These are phyloP conservation scores for Vigna radiata DNA, from an alignment of 306 rosid species.

Conservation along the genomic window DNA sequence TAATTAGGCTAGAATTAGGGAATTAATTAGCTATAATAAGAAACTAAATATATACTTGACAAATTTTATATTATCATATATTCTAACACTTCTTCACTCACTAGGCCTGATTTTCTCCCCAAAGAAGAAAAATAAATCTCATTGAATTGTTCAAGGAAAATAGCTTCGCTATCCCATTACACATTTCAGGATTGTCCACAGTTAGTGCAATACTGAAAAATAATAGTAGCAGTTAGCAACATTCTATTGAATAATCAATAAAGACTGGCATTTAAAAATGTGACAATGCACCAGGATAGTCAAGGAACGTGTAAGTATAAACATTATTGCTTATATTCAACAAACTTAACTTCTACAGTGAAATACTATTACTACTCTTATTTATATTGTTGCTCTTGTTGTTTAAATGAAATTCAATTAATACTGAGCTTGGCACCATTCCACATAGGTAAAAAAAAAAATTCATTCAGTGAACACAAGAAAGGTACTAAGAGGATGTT, in stretches of 20 bases:
- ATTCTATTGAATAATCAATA: conserved; percentile 32
- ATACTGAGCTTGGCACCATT: no score
- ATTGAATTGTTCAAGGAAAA: conserved; percentile 63
- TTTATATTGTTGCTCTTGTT: no score
- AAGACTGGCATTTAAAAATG: conserved; percentile 26
- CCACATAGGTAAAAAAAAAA: no score
- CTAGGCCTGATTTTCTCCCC: conserved; percentile 85
- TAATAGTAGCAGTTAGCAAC: conserved; percentile 36
- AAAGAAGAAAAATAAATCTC: conserved; percentile 82
- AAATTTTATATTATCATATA: no score
- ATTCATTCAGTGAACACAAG: no score
- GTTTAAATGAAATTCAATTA: not conserved
- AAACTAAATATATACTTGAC: no score
- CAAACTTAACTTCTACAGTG: conserved; percentile 17
- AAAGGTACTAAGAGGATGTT: no score
- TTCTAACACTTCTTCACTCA: conserved; percentile 37
- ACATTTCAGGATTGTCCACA: conserved; percentile 85
- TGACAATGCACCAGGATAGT: conserved; percentile 18
- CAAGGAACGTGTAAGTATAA: not conserved
- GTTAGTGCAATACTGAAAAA: conserved; percentile 79
- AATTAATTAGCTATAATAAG: no score
- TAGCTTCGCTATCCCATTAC: conserved; percentile 65
- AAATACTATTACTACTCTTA: not conserved
- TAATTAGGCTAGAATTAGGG: no score
- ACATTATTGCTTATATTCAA: conserved; percentile 12